These are phyloP conservation scores for Backusella circina DNA, from an alignment of 192 early-diverging fungal species.

Conservation along the genomic window DNA sequence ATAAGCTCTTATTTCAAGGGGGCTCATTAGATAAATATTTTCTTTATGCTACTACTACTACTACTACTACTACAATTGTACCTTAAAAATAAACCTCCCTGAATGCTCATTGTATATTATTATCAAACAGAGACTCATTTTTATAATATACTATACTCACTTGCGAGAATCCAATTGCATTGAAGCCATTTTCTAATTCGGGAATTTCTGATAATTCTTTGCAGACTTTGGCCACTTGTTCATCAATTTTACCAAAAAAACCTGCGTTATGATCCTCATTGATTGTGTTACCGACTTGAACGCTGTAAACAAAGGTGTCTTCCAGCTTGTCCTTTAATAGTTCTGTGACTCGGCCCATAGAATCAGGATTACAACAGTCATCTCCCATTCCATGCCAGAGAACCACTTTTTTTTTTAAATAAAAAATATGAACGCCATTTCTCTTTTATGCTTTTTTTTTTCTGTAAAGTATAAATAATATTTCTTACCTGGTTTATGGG, in stretches of 20 bases:
- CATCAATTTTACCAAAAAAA: conserved; percentile 85
- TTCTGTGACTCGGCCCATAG: conserved; percentile 31
- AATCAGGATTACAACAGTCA: conserved; percentile 67
- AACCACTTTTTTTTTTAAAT: conserved; percentile 46
- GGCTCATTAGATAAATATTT: not conserved
- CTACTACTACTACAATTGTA: too few species aligned
- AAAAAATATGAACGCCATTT: not conserved
- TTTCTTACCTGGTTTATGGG: conserved; percentile 16
- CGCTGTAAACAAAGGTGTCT: conserved; percentile 76
- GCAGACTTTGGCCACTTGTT: conserved; percentile 57
- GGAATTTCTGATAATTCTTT: conserved; percentile 51
- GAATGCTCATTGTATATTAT: not conserved
- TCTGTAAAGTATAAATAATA: not conserved
- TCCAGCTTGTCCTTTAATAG: conserved; percentile 36
- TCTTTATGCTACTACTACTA: not conserved
- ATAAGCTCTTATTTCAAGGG: conserved; percentile 55
- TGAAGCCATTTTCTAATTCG: conserved; percentile 73
- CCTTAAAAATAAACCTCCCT: conserved; percentile 29
- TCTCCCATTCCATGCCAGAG: conserved; percentile 94
- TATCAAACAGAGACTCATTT: too few species aligned
- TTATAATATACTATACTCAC: conserved; percentile 30
- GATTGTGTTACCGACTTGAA: conserved; percentile 63
- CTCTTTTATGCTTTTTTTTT: not conserved
- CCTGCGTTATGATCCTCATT: conserved; percentile 73
- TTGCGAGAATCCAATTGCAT: conserved; percentile 92